Evolutionary conservation across 768 basidiomycete species (phyloP).

Genomic region (Suillus clintonianus): DNA sequence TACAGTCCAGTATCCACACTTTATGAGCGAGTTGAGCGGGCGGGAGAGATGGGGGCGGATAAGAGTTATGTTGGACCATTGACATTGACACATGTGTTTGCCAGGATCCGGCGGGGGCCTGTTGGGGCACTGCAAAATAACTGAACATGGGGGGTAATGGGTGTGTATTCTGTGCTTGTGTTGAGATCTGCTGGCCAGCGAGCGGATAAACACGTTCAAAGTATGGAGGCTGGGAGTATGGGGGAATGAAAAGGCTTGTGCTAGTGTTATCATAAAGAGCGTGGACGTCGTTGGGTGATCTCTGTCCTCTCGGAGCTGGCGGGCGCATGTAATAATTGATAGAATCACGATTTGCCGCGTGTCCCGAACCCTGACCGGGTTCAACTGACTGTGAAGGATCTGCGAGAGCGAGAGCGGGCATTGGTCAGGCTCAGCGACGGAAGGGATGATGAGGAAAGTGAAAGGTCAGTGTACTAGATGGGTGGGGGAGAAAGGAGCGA

Average conservation of each 20-base stretch:
- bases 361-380: not conserved
- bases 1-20: slow-evolving; percentile 83
- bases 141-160: slow-evolving; percentile 23
- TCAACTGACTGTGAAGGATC: slow-evolving; percentile 9
- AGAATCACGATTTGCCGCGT: slow-evolving; percentile 7
- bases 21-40: slow-evolving; percentile 57
- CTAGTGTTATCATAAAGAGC: slow-evolving; percentile 25
- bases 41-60: slow-evolving; percentile 40
- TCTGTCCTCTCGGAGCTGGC: slow-evolving; percentile 18
- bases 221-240: slow-evolving; percentile 10
- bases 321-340: slow-evolving; percentile 25
- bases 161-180: slow-evolving; percentile 11
- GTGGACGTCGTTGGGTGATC: slow-evolving; percentile 19
- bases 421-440: slow-evolving; percentile 12
- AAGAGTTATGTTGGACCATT: slow-evolving; percentile 42
- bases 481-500: slow-evolving; percentile 22
- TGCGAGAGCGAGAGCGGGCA: slow-evolving; percentile 32
- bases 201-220: slow-evolving; percentile 19
- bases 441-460: not conserved
- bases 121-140: slow-evolving; percentile 25
- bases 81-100: slow-evolving; percentile 36
- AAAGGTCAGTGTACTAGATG: slow-evolving; percentile 2
- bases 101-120: slow-evolving; percentile 25
- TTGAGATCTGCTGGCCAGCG: slow-evolving; percentile 6
- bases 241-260: slow-evolving; percentile 7